phyloP scores from a whole-genome alignment of 805 yeast species.

The Kazachstania taianensis region DNA sequence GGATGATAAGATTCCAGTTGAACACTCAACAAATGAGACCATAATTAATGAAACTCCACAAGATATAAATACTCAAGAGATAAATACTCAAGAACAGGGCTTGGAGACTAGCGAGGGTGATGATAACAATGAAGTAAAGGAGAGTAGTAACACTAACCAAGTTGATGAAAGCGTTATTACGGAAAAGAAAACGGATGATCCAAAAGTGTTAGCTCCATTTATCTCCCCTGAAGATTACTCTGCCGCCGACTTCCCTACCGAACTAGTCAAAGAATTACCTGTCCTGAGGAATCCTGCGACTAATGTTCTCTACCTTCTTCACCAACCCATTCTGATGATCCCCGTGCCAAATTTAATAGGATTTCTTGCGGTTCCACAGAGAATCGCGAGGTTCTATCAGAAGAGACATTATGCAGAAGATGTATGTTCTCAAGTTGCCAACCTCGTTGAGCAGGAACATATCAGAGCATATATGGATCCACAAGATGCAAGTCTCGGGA shows the following conservation, averaged over 20 bases:
- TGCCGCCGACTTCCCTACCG: conserved; percentile 47
- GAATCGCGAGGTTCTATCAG: conserved; percentile 71
- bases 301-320: conserved; percentile 47
- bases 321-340: conserved; percentile 69
- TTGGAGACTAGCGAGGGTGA: neutral
- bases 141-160: neutral
- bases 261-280: conserved; percentile 33
- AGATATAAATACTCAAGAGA: conserved; percentile 4
- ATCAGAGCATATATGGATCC: conserved; percentile 41
- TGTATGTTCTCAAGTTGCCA: conserved; percentile 47
- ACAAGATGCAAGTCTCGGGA: conserved; percentile 32
- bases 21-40: conserved; percentile 5
- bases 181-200: conserved; percentile 8
- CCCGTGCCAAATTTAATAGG: conserved; percentile 76
- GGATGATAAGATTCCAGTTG: too few relatives aligned
- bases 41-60: conserved; percentile 1
- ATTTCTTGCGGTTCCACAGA: conserved; percentile 60
- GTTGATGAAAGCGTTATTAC: conserved; percentile 8
- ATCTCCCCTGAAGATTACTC: conserved; percentile 51
- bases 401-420: conserved; percentile 62
- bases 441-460: conserved; percentile 38
- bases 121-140: conserved; percentile 5
- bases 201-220: conserved; percentile 49
- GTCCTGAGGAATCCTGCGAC: conserved; percentile 25
- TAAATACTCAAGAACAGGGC: neutral